Evolutionary conservation across 768 basidiomycete species (phyloP).

Genomic region (Serpula lacrymans): DNA sequence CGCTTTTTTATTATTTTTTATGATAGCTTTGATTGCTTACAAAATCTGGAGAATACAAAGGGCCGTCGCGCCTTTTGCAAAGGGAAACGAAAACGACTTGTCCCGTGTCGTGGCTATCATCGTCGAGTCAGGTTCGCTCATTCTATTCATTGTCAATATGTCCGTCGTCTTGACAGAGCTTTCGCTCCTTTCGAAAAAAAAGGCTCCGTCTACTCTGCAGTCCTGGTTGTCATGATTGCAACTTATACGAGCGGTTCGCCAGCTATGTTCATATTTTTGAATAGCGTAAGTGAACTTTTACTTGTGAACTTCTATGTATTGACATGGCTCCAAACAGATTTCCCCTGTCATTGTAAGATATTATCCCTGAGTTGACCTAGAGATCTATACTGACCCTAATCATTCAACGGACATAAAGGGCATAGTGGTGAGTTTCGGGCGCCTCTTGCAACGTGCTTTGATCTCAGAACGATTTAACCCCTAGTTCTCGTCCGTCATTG

Average conservation of each 20-base stretch:
- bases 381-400: slow-evolving; percentile 2
- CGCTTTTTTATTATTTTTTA: no score
- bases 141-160: neutral
- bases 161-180: neutral
- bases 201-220: slow-evolving; percentile 16
- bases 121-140: slow-evolving; percentile 18
- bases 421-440: slow-evolving; percentile 17
- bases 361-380: neutral
- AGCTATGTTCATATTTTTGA: slow-evolving; percentile 16
- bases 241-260: slow-evolving; percentile 9
- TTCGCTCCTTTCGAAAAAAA: neutral
- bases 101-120: slow-evolving; percentile 13
- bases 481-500: slow-evolving; percentile 23
- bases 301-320: neutral
- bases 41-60: slow-evolving; percentile 21
- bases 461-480: slow-evolving; percentile 1
- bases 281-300: slow-evolving; percentile 9
- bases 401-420: slow-evolving; percentile 6
- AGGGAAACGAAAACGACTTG: slow-evolving; percentile 2
- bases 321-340: slow-evolving; percentile 2
- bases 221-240: slow-evolving; percentile 15
- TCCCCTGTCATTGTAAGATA: slow-evolving; percentile 16
- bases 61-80: slow-evolving; percentile 4
- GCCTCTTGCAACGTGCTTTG: neutral
- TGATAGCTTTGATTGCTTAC: slow-evolving; percentile 21